These are phyloP conservation scores for Saccharomycopsis sp. DNA, from an alignment of 805 yeast species.

Conservation along the genomic window DNA sequence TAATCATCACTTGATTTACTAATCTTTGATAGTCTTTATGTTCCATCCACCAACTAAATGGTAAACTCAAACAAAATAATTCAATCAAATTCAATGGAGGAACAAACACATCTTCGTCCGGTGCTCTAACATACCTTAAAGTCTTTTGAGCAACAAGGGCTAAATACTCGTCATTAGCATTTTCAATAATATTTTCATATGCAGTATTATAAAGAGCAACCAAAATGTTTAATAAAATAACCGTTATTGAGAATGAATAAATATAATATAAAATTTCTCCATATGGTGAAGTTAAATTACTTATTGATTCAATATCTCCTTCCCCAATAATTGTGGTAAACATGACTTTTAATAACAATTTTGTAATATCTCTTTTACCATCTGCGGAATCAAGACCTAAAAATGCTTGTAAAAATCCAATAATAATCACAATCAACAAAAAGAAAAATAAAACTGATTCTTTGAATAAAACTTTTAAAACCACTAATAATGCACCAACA, in stretches of 20 bases:
- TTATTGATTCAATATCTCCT: constrained; percentile 61
- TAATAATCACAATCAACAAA: constrained; percentile 52
- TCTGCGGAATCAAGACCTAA: constrained; percentile 82
- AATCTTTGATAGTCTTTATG: constrained; percentile 27
- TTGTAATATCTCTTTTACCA: constrained; percentile 69
- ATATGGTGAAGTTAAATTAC: constrained; percentile 72
- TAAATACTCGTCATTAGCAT: constrained; percentile 77
- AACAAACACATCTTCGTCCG: constrained; percentile 74
- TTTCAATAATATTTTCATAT: constrained; percentile 67
- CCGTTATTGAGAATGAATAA: constrained; percentile 66
- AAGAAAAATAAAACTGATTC: constrained; percentile 80
- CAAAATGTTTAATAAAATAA: constrained; percentile 69
- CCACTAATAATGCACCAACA: constrained; percentile 84
- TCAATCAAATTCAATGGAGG: constrained; percentile 80
- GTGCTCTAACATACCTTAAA: constrained; percentile 74
- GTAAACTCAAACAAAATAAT: constrained; percentile 31
- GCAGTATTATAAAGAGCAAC: constrained; percentile 82
- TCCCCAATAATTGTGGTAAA: constrained; percentile 66
- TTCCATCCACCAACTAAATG: constrained; percentile 31
- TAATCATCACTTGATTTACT: constrained; percentile 41
- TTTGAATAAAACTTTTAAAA: constrained; percentile 74
- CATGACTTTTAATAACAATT: constrained; percentile 50
- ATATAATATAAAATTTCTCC: constrained; percentile 70
- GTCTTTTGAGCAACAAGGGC: constrained; percentile 81
- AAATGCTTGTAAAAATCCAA: constrained; percentile 82